Evolutionary conservation across 495 filamentous ascomycete species (phyloP), one percentile per base, ranked within the genome.

Genomic region (Xylaria sp.): DNA sequence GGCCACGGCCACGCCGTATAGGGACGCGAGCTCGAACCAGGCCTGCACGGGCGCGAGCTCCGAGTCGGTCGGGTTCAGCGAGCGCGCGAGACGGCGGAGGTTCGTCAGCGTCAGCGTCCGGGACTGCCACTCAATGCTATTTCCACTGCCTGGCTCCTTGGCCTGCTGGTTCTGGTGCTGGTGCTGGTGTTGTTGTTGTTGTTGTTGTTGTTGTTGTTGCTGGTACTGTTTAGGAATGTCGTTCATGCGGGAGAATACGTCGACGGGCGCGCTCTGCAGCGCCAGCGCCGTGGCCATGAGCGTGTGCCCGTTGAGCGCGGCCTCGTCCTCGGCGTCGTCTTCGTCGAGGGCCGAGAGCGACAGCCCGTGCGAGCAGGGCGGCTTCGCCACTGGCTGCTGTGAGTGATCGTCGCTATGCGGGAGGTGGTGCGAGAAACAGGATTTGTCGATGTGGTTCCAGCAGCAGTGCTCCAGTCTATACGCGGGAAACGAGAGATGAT

Each of bases 31-130:
- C 76, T 82, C 78, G 76, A 86, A 87, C 84, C 84, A 87, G 0
- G 80, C 83, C 73, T 87, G 85, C 61, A 87, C 84, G 24, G 85
- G 85, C 70, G 84, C 81, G 40, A 87, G 76, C 71, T 86, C 84
- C 19, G 72, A 55, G 50, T 77, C 79, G 0, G 68, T 55, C 59
- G 77, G 75, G 61, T 78, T 82, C 17, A 84, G 76, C 26, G 75
- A 74, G 24, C 74, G 69, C 6, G 80, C 79, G n/a, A 87, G 81
- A 8, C 75, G 79, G 68, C 80, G 74, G 15, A 86, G 79, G 35
- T 73, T 71, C 19, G 66, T 66, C 19, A 86, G 79, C 24, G 81
- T 80, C 0, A 85, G 76, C 0, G 68, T 21, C 21, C 58, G 14
- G n/a, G 58, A 44, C 21, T 17, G 19, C 58, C 68, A 62, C 17